phyloP scores from a whole-genome alignment of 768 basidiomycete genomes.

The Crucibulum laeve region DNA sequence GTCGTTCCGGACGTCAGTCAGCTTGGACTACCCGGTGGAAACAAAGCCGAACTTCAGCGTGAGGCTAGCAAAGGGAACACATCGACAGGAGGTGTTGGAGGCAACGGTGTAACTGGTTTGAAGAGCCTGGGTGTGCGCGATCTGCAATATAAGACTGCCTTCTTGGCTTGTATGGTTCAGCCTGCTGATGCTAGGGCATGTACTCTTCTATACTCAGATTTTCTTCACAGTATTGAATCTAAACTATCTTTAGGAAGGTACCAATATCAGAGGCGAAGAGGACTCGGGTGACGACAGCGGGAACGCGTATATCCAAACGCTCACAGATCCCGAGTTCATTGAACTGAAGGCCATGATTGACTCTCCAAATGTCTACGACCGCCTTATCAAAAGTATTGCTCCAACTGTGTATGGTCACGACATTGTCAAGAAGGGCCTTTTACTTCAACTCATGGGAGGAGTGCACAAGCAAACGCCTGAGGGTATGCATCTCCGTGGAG shows the following conservation, averaged over 20 bases:
- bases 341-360: constrained; percentile 94
- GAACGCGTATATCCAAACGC: constrained; percentile 80
- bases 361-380: constrained; percentile 90
- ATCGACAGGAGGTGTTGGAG: constrained; percentile 61
- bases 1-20: constrained; percentile 98
- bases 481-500: constrained; percentile 97
- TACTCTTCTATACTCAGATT: constrained; percentile 6
- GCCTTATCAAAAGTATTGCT: constrained; percentile 91
- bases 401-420: constrained; percentile 99
- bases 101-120: constrained; percentile 86
- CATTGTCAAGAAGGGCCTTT: constrained; percentile 95
- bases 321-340: constrained; percentile 93
- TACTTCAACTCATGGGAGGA: constrained; percentile 96
- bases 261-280: constrained; percentile 88
- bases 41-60: constrained; percentile 83
- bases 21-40: constrained; percentile 91
- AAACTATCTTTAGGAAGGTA: constrained; percentile 52
- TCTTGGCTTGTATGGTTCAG: constrained; percentile 96
- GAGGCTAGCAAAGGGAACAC: constrained; percentile 69
- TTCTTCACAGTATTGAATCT: background rate
- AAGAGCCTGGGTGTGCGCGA: constrained; percentile 95
- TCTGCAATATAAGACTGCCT: constrained; percentile 97
- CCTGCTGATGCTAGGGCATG: constrained; percentile 85
- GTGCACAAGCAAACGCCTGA: constrained; percentile 96
- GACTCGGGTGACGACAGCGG: constrained; percentile 74